Conservation (phyloP, 2,329 filamentous ascomycete species). For the Gyromitra esculenta region DNA sequence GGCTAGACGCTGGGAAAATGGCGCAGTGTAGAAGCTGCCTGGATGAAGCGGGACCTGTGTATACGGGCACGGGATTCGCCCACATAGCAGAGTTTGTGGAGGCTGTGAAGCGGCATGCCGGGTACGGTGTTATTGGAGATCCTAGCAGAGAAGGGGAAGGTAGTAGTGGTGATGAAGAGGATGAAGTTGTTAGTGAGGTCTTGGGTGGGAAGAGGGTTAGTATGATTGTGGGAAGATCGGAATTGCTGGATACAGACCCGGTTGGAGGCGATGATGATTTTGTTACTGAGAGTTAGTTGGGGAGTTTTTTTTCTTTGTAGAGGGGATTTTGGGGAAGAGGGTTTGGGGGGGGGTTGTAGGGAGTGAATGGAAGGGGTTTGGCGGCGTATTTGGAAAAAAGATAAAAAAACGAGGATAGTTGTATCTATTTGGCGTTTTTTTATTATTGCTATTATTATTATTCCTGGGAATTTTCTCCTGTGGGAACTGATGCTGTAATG, state of each 20-base stretch:
- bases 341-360: neutral
- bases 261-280: constrained; percentile 29
- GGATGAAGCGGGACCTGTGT: constrained; percentile 65
- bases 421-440: constrained; percentile 19
- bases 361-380: neutral
- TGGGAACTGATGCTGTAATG: neutral
- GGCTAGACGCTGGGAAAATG: constrained; percentile 79
- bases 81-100: constrained; percentile 55
- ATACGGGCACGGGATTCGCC: constrained; percentile 54
- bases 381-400: constrained; percentile 16
- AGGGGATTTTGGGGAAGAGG: neutral
- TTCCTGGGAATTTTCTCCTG: neutral
- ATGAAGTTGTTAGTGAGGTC: constrained; percentile 68
- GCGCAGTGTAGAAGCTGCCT: constrained; percentile 82
- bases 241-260: constrained; percentile 28
- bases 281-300: constrained; percentile 26
- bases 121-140: constrained; percentile 36
- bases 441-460: neutral
- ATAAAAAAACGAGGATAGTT: constrained; percentile 12
- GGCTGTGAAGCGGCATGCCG: constrained; percentile 42
- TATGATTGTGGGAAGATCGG: constrained; percentile 21
- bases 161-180: constrained; percentile 57
- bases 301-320: constrained; percentile 8
- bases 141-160: constrained; percentile 54
- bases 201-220: constrained; percentile 67